These are phyloP conservation scores for Calonectria henricotiae DNA, from an alignment of 2,329 filamentous ascomycete genomes.

Conservation along the genomic window DNA sequence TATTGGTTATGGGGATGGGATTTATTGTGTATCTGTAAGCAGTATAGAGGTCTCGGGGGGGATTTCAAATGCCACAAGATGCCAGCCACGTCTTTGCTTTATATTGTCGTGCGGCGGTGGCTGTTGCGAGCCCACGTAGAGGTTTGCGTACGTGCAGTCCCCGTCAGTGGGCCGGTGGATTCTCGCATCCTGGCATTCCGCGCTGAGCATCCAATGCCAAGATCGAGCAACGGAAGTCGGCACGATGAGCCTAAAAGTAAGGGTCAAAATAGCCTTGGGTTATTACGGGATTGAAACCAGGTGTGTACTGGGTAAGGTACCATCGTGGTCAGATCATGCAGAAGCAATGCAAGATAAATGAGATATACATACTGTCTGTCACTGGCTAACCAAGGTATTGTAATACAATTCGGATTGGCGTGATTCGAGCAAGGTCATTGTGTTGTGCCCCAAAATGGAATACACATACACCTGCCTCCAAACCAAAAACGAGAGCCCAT, in stretches of 20 bases:
- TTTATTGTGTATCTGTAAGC: not conserved
- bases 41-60: not conserved
- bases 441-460: too few relatives aligned
- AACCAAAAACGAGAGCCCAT: too few relatives aligned
- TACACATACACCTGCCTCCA: too few relatives aligned
- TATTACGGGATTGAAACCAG: too few relatives aligned
- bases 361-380: too few relatives aligned
- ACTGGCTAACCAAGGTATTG: too few relatives aligned
- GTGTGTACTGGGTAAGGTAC: too few relatives aligned
- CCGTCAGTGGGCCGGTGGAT: not conserved
- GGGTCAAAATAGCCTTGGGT: not conserved
- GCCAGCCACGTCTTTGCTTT: constrained; percentile 4
- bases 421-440: too few relatives aligned
- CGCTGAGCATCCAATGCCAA: not conserved
- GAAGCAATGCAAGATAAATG: too few relatives aligned
- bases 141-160: not conserved
- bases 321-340: too few relatives aligned
- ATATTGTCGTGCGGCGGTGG: constrained; percentile 3
- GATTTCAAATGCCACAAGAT: not conserved
- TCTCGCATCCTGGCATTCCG: not conserved
- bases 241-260: constrained; percentile 15
- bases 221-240: constrained; percentile 4
- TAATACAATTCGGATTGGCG: too few relatives aligned
- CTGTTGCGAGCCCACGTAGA: not conserved
- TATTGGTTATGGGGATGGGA: not conserved